Evolutionary conservation across 176 grass and related monocot species (phyloP).

Genomic region (Avena eriantha): DNA sequence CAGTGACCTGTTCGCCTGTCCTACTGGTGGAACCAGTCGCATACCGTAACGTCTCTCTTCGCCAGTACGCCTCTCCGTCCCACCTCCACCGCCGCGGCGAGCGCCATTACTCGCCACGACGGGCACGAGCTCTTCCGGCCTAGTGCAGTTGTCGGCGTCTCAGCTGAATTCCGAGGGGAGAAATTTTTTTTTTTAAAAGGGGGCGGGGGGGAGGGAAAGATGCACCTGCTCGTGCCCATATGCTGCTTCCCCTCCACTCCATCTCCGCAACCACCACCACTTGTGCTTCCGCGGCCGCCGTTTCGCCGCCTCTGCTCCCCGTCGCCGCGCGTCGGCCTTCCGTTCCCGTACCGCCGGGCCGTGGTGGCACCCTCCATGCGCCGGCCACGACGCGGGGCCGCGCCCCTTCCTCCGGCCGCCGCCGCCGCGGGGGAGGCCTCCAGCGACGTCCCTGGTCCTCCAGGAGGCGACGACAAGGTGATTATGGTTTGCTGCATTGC

Average conservation of each 20-base stretch:
- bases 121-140: not conserved
- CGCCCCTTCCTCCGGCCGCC: not conserved
- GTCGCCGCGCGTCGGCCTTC: not conserved
- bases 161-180: not conserved
- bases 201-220: not conserved
- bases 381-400: conserved; percentile 37
- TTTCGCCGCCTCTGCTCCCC: not conserved
- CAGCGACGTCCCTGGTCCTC: conserved; percentile 2
- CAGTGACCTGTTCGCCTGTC: not conserved
- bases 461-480: conserved; percentile 52
- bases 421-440: conserved; percentile 13
- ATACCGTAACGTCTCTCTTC: not conserved
- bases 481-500: not conserved
- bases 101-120: conserved; percentile 37
- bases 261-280: conserved; percentile 7
- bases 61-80: not conserved
- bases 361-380: conserved; percentile 39
- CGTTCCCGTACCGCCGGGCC: not conserved
- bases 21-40: not conserved
- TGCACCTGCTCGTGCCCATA: conserved; percentile 37
- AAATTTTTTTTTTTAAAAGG: no score
- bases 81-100: not conserved
- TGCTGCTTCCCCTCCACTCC: conserved; percentile 40
- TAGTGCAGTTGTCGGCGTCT: not conserved
- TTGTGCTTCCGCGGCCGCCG: not conserved